phyloP scores from a whole-genome alignment of 106 monocot genomes.

The Dioscorea zingiberensis region DNA sequence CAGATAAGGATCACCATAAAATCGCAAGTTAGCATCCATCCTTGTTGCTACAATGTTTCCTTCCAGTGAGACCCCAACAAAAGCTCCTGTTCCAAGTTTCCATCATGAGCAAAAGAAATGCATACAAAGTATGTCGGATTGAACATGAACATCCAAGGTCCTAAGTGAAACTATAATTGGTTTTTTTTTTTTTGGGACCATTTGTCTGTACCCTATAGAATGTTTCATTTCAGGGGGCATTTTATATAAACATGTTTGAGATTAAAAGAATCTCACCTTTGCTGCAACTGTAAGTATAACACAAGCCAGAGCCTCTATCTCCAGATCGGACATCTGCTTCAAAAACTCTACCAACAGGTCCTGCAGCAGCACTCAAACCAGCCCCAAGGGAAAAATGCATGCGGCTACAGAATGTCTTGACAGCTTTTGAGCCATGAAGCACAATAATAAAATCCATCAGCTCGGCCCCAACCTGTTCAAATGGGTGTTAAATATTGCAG shows the following conservation, averaged over 20 bases:
- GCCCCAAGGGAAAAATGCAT: constrained; percentile 63
- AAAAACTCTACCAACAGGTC: constrained; percentile 59
- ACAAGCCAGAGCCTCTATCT: constrained; percentile 57
- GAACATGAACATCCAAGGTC: not conserved
- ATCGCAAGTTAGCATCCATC: constrained; percentile 42
- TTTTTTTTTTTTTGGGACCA: too few species aligned
- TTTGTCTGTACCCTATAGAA: too few species aligned
- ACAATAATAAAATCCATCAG: constrained; percentile 64
- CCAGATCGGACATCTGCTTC: constrained; percentile 71
- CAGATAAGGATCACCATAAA: constrained; percentile 62
- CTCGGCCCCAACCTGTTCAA: constrained; percentile 52
- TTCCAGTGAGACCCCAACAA: constrained; percentile 61
- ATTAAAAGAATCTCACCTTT: constrained; percentile 37
- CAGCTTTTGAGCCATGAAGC: constrained; percentile 56
- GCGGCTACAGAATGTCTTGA: constrained; percentile 50
- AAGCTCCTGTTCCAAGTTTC: constrained; percentile 38
- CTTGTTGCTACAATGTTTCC: constrained; percentile 50
- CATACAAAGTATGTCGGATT: not conserved
- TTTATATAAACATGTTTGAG: too few species aligned
- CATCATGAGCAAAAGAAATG: not conserved
- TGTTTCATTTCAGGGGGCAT: too few species aligned
- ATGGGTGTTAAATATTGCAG: not conserved
- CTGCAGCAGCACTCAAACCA: constrained; percentile 62
- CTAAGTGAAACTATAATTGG: too few species aligned
- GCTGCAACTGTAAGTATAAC: constrained; percentile 71